These are phyloP conservation scores for Lactarius psammicola DNA, from an alignment of 768 basidiomycete genomes.

Conservation along the genomic window DNA sequence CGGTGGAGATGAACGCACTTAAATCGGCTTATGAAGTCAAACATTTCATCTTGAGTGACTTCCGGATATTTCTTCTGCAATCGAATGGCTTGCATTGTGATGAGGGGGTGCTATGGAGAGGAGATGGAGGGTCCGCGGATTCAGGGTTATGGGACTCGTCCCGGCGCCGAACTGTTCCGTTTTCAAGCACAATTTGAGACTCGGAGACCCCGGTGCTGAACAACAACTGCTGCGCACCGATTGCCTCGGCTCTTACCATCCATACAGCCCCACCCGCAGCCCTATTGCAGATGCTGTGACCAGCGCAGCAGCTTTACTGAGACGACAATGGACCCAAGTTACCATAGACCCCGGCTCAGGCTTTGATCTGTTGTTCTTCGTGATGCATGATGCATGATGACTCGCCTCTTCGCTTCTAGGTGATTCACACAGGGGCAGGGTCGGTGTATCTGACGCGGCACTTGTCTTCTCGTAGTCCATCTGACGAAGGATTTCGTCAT, in stretches of 20 bases:
- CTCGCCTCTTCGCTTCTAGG: background rate
- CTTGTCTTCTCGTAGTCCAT: background rate
- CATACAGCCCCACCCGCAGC: background rate
- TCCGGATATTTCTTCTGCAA: slow-evolving; percentile 92
- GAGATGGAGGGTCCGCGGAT: slow-evolving; percentile 5
- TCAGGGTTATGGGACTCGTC: slow-evolving; percentile 9
- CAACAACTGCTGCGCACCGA: slow-evolving; percentile 5
- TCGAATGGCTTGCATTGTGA: slow-evolving; percentile 74
- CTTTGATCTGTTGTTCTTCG: background rate
- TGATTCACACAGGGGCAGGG: background rate
- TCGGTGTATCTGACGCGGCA: background rate
- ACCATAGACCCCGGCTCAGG: too few species aligned
- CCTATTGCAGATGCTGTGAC: background rate
- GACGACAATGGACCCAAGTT: background rate
- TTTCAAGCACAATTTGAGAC: background rate
- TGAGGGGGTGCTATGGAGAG: slow-evolving; percentile 2
- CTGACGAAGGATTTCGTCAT: background rate
- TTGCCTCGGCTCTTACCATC: background rate
- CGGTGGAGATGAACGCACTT: slow-evolving; percentile 59
- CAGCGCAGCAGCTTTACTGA: background rate
- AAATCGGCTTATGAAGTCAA: slow-evolving; percentile 91
- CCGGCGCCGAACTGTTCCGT: background rate
- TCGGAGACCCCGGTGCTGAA: background rate
- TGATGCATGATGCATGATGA: background rate
- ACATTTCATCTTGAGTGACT: slow-evolving; percentile 90